phyloP scores from a whole-genome alignment of 2,329 filamentous ascomycete species.

The Penicillium palitans region DNA sequence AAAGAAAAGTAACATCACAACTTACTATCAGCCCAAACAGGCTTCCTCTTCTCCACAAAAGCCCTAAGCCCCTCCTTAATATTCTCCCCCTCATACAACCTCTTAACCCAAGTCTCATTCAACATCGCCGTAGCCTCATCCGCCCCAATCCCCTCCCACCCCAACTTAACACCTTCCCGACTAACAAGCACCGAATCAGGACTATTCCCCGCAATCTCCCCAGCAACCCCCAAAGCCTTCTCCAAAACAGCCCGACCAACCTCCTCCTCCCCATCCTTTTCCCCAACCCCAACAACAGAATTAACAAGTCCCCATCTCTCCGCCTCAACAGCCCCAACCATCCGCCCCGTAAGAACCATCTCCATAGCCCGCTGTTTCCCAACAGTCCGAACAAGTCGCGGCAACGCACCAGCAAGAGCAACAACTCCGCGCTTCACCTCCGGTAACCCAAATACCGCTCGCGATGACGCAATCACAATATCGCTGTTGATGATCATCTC shows the following conservation, averaged over 20 bases:
- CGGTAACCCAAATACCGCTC: slow-evolving; percentile 66
- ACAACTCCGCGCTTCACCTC: slow-evolving; percentile 72
- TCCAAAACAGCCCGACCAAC: slow-evolving; percentile 25
- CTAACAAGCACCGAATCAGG: slow-evolving; percentile 76
- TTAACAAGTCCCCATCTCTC: slow-evolving; percentile 70
- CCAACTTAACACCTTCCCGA: slow-evolving; percentile 68
- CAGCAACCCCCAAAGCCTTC: slow-evolving; percentile 61
- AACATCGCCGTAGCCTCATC: slow-evolving; percentile 62
- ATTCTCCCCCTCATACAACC: slow-evolving; percentile 67
- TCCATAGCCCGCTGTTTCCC: slow-evolving; percentile 70
- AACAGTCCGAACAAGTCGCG: slow-evolving; percentile 64
- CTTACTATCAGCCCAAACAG: slow-evolving; percentile 58
- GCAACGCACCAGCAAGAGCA: slow-evolving; percentile 69
- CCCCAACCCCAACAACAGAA: slow-evolving; percentile 52
- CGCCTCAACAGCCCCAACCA: slow-evolving; percentile 61
- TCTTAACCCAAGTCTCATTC: slow-evolving; percentile 58
- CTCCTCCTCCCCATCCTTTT: slow-evolving; percentile 20
- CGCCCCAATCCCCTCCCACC: slow-evolving; percentile 69
- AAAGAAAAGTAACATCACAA: slow-evolving; percentile 24
- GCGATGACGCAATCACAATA: slow-evolving; percentile 60
- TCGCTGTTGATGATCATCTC: slow-evolving; percentile 75
- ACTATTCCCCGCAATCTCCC: slow-evolving; percentile 63
- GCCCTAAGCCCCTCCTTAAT: slow-evolving; percentile 71
- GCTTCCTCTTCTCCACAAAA: slow-evolving; percentile 74
- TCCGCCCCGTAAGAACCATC: slow-evolving; percentile 67